Percentiles rank a stretch among this genome's conserved stretches.
phyloP scores from a whole-genome alignment of 2,329 filamentous ascomycete genomes.

The Colletotrichum australisinense region DNA sequence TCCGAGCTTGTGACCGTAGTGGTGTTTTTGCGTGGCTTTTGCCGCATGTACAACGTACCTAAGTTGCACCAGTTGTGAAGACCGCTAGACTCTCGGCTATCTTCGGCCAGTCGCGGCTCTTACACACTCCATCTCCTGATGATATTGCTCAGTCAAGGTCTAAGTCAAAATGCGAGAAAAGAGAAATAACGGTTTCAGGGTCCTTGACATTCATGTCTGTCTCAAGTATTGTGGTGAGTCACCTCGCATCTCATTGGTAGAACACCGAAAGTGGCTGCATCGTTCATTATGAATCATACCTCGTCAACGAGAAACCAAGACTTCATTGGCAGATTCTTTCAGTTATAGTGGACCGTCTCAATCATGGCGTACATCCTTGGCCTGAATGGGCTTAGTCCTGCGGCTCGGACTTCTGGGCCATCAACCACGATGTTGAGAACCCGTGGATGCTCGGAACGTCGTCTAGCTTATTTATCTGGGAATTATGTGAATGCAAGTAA shows the following conservation, averaged over 20 bases:
- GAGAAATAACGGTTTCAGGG: background rate
- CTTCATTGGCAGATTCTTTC: background rate
- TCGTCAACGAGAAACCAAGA: background rate
- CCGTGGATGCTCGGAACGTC: background rate
- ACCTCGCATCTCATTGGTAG: background rate
- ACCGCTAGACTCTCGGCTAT: background rate
- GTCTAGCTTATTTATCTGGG: background rate
- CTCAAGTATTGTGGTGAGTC: background rate
- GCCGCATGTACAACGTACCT: background rate
- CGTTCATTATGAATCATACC: slow-evolving; percentile 19
- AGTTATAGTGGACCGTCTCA: background rate
- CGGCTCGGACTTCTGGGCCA: background rate
- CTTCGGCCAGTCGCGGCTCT: background rate
- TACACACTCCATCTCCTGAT: background rate
- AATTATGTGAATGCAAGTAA: background rate
- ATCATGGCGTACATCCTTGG: background rate
- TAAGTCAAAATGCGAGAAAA: background rate
- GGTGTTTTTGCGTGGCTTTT: background rate
- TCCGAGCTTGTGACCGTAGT: background rate
- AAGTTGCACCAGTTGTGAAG: background rate
- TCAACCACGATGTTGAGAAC: background rate
- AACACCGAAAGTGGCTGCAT: background rate
- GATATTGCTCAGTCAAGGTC: background rate
- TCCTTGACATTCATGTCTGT: background rate
- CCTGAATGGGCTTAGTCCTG: background rate